Base-by-base conservation (phyloP, 768 basidiomycete genomes). In the Scleroderma citrinum region DNA sequence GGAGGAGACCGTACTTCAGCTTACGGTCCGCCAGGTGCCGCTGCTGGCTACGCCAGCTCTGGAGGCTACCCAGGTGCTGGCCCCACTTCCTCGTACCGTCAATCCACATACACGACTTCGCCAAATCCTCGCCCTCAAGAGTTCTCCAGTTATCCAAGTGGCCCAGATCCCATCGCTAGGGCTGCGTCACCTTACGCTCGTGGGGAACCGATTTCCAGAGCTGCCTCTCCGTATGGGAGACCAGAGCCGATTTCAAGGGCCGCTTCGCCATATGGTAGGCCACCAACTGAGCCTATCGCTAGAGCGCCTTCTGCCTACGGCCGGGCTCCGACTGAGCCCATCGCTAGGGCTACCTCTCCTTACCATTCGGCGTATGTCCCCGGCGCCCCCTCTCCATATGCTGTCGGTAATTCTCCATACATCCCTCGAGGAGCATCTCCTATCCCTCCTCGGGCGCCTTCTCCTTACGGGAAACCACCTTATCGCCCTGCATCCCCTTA, bases 81-180 rank as follows among this genome's bases (percentile, higher is more conserved):
- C 48, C 62, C 72, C 16, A 30, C 59, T 29, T 65, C 70, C 19
- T 63, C 71, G 6, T 72, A 65, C 47, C 61, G 66, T 32, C 64
- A 46, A 37, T 55, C 55, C 12, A 57, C 64, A 6, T 73, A 72
- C 55, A 21, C 54, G 20, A 56, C 34, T 20, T 81, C 80, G 17
- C 81, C 81, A 13, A 77, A 76, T 54, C 59, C 74, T 53, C 75
- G 76, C 16, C 62, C 77, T 36, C 67, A 69, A 14, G 77, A 81
- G 30, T 58, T 76, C 64, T 56, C 67, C 34, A 59, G 61, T 47
- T 73, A 77, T 32, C 67, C 72, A 30, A 63, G 66, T 19, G 69
- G 65, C 3, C 64, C 65, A 2, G 65, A 67, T 40, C 65, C 65
- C 60, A 57, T 68, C 35, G 55, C 56, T 14, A 47, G 64, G 19